Base-by-base conservation (phyloP, 2,329 filamentous ascomycete species). In the Malbranchea zuffiana region DNA sequence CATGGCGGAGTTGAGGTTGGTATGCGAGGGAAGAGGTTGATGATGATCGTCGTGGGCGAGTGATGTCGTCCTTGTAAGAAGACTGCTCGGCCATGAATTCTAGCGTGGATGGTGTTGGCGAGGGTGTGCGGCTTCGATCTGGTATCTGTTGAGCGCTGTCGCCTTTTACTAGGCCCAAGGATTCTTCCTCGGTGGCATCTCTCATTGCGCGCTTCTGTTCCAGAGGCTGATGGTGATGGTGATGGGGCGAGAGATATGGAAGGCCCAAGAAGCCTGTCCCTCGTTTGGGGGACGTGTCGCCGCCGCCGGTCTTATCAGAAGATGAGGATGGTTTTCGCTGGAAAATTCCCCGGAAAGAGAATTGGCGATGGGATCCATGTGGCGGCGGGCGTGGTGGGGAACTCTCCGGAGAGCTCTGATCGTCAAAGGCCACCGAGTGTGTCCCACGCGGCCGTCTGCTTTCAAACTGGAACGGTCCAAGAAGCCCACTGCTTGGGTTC, bases 341-440 rank as follows among this genome's bases (percentile, higher is more conserved):
- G 59, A 95, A 90, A 35, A 94, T 76, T 47, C 82, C 85, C 46
- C 87, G 80, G 67, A 96, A 96, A 12, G 83, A 92, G 62, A 96
- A 98, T 54, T 94, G 84, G 42, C 88, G 73, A 46, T 67, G 73
- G 7, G 80, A 74, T 19, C 66, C 65, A 37, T 71, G 74, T 3
- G 70, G 45, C 21, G 54, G 50, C 11, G 45, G 59, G 44, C 47
- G 56, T 45, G 51, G 50, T 3, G 46, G 43, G 24, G 38, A 44
- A 34, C 23, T 45, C 20, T 11, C 41, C 36, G 21, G 19, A 31
- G n/a, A 40, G 34, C 34, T 50, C 32, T 39, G 37, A 34, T 41
- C 49, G 33, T 37, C 41, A 25, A 39, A 48, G 36, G 30, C 24
- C 6, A 35, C 55, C 43, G 58, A 66, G 47, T 58, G 68, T 41